phyloP scores from a whole-genome alignment of 768 basidiomycete genomes.

The Termitomyces bulborhizus region DNA sequence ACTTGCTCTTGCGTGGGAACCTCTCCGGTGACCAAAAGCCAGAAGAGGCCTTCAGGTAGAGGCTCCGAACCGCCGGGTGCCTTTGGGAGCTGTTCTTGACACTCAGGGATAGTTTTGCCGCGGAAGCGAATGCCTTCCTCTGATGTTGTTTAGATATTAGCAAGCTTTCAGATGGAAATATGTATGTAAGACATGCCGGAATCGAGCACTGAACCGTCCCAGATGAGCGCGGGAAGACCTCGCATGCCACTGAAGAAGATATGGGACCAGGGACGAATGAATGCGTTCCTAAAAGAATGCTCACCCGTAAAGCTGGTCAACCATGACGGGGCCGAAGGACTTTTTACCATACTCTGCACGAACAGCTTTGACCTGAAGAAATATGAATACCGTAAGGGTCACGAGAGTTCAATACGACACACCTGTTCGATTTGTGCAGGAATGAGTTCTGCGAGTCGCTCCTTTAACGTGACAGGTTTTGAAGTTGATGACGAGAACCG shows the following conservation, averaged over 20 bases:
- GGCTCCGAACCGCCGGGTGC: constrained; percentile 86
- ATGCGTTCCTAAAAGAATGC: constrained; percentile 11
- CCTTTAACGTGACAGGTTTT: constrained; percentile 79
- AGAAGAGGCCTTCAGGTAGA: constrained; percentile 91
- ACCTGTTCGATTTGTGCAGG: constrained; percentile 79
- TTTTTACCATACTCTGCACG: constrained; percentile 88
- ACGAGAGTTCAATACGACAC: constrained; percentile 10
- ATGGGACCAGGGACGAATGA: not conserved
- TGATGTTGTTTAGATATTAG: constrained; percentile 18
- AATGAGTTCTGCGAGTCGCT: constrained; percentile 90
- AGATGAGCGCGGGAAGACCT: constrained; percentile 89
- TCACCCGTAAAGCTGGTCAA: constrained; percentile 88
- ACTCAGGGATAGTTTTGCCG: constrained; percentile 91
- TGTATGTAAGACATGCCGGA: constrained; percentile 46
- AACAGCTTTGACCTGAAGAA: constrained; percentile 67
- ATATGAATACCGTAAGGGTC: constrained; percentile 8
- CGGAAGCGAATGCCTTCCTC: constrained; percentile 99
- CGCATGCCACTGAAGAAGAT: constrained; percentile 63
- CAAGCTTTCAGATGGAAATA: constrained; percentile 2
- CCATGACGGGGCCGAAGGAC: constrained; percentile 84
- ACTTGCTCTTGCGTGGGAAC: constrained; percentile 90
- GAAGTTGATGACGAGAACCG: constrained; percentile 61
- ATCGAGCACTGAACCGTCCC: constrained; percentile 98
- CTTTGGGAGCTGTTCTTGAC: constrained; percentile 81
- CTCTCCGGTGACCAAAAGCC: constrained; percentile 93